These are phyloP conservation scores for Xylaria grammica DNA, from an alignment of 495 filamentous ascomycete species.

Conservation along the genomic window DNA sequence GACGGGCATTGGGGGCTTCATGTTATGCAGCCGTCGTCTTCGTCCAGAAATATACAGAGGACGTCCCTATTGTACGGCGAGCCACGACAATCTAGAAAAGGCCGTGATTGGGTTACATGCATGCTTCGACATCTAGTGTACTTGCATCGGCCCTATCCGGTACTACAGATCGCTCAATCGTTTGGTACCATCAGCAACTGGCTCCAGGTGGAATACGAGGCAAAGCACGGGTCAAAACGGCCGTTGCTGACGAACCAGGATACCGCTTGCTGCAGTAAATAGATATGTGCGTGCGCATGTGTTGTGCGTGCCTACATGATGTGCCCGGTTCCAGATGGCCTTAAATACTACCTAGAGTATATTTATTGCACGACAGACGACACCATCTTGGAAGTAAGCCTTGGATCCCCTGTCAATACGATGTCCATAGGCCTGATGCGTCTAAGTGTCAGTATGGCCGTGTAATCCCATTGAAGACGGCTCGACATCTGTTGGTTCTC, in stretches of 20 bases:
- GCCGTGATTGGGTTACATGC: not conserved
- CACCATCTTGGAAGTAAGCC: no score
- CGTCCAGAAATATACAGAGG: no score
- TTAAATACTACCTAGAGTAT: not conserved
- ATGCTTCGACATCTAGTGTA: not conserved
- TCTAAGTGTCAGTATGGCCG: no score
- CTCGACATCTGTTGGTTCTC: no score
- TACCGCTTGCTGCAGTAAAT: not conserved
- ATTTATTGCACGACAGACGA: no score
- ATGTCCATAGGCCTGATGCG: no score
- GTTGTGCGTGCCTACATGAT: not conserved
- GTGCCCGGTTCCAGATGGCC: not conserved
- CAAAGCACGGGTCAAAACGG: not conserved
- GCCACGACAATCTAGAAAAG: no score
- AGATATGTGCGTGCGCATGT: not conserved
- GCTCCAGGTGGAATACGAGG: not conserved
- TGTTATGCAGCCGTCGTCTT: no score
- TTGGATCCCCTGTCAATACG: not conserved
- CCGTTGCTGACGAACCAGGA: not conserved
- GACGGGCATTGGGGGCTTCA: no score
- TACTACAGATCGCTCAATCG: not conserved
- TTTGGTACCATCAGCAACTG: not conserved
- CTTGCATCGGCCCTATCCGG: slow-evolving; percentile 12
- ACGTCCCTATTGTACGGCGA: no score
- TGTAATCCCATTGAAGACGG: not conserved